Conservation (phyloP, 106 monocot genomes). For the Platanthera guangdongensis region DNA sequence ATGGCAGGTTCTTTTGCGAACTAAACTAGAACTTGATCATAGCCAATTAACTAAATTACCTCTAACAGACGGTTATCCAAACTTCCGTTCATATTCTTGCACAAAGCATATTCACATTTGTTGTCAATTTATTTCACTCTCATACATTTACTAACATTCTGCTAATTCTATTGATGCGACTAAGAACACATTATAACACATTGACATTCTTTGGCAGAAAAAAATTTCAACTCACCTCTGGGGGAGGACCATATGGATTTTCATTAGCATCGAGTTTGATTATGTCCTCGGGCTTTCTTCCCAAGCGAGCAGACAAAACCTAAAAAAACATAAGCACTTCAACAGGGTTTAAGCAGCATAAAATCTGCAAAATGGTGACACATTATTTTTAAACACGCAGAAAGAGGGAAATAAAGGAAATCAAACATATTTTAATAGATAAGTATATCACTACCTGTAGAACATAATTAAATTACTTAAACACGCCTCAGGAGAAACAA, state of each 20-base stretch:
- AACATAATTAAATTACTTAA: no score
- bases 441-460: background rate
- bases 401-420: background rate
- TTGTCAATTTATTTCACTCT: background rate
- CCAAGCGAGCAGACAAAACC: slow-evolving; percentile 78
- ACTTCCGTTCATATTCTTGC: background rate
- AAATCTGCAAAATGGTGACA: background rate
- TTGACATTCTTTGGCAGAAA: slow-evolving; percentile 1
- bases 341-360: background rate
- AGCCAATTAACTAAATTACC: background rate
- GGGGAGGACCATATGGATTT: slow-evolving; percentile 99
- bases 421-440: background rate
- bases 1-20: background rate
- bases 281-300: slow-evolving; percentile 89
- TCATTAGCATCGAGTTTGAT: slow-evolving; percentile 99
- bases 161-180: no score
- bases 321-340: slow-evolving; percentile 13
- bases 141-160: background rate
- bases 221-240: slow-evolving; percentile 53
- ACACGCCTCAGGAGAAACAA: background rate
- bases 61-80: background rate
- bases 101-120: background rate
- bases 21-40: background rate
- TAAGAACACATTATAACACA: no score
- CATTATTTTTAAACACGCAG: background rate